These are phyloP conservation scores for Dryas octopetala DNA, from an alignment of 306 rosid genomes.

Conservation along the genomic window DNA sequence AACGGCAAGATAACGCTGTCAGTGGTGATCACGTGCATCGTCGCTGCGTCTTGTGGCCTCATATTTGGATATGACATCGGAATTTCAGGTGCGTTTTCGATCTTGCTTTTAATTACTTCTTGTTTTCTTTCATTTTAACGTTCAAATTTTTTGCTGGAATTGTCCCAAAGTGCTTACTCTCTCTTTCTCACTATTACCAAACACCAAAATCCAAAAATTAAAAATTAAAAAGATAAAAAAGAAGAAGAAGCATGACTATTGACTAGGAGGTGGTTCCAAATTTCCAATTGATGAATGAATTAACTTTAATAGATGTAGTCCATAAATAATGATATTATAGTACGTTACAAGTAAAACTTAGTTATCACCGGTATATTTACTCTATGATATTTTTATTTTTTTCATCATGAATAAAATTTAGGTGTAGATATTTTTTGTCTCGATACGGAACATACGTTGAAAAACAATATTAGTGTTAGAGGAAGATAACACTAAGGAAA, in stretches of 20 bases:
- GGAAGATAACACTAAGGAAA: too few species aligned
- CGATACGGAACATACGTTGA: too few species aligned
- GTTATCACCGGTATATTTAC: too few species aligned
- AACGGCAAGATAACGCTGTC: constrained; percentile 51
- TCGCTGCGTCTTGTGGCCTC: constrained; percentile 72
- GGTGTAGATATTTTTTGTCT: too few species aligned
- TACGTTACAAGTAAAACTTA: too few species aligned
- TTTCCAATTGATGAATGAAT: neutral
- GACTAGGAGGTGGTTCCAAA: too few species aligned
- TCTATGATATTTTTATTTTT: too few species aligned
- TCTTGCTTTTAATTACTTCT: neutral
- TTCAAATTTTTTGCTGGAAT: neutral
- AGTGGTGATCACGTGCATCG: constrained; percentile 59
- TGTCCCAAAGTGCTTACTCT: neutral
- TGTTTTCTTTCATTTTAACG: neutral
- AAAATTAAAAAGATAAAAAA: neutral
- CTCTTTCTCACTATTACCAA: too few species aligned
- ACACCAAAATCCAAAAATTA: neutral
- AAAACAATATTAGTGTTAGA: too few species aligned
- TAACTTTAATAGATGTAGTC: neutral
- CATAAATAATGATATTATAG: neutral
- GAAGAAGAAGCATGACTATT: neutral
- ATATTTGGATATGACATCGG: constrained; percentile 69
- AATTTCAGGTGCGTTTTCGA: constrained; percentile 47
- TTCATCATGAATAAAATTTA: too few species aligned